Conservation (phyloP, 2,329 filamentous ascomycete species). For the Microcera coccophila region DNA sequence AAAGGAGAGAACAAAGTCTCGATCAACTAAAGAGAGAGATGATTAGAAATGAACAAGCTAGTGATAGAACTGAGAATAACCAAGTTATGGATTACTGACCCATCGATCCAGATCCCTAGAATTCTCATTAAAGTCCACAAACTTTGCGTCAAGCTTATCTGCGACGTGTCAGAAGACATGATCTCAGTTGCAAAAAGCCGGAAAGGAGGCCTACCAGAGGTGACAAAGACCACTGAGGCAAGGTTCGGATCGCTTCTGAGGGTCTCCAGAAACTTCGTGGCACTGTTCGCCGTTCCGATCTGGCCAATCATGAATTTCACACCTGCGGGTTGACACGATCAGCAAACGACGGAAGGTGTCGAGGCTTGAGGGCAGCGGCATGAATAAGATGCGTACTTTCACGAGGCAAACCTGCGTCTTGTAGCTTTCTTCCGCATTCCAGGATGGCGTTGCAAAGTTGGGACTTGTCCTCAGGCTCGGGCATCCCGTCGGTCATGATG, state of each 20-base stretch:
- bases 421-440: conserved; percentile 2
- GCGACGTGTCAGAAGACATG: not conserved
- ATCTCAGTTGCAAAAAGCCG: not conserved
- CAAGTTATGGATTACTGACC: not conserved
- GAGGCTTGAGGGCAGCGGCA: not conserved
- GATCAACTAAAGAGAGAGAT: not conserved
- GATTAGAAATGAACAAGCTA: not conserved
- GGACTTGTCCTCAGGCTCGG: not conserved
- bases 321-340: not conserved
- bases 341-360: not conserved
- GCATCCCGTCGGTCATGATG: conserved; percentile 2
- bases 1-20: not conserved
- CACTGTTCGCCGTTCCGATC: not conserved
- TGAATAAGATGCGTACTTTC: conserved; percentile 1
- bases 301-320: conserved; percentile 5
- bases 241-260: not conserved
- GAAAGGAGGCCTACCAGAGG: not conserved
- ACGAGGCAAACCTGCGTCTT: conserved; percentile 1
- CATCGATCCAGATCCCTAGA: not conserved
- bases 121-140: not conserved
- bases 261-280: conserved; percentile 1
- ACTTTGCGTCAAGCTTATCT: not conserved
- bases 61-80: not conserved
- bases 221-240: not conserved
- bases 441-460: conserved; percentile 2